A percentile compares a stretch with the other conserved stretches of the same genome.
Conservation (phyloP, 106 monocot genomes). For the Phalaenopsis equestris region DNA sequence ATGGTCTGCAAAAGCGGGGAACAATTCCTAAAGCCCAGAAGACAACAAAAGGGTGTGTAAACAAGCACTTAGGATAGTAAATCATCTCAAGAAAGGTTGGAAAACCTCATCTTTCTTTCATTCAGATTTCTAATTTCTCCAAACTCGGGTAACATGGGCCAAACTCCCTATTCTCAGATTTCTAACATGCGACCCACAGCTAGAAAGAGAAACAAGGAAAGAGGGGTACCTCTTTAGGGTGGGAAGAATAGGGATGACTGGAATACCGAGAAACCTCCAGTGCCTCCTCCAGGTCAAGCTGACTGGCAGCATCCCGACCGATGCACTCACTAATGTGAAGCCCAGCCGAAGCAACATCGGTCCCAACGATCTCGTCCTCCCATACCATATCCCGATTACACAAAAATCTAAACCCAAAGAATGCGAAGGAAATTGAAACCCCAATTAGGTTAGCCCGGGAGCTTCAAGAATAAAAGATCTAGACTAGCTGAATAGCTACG, state of each 20-base stretch:
- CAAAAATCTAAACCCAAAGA: neutral
- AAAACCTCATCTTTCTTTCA: no score
- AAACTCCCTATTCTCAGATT: neutral
- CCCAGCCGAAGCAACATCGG: slow-evolving; percentile 80
- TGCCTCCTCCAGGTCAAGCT: slow-evolving; percentile 78
- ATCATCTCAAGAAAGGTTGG: no score
- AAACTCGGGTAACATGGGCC: no score
- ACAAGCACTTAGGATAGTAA: no score
- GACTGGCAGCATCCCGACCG: slow-evolving; percentile 55
- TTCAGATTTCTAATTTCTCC: no score
- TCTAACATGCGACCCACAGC: neutral
- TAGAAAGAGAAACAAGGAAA: neutral
- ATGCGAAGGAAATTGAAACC: neutral
- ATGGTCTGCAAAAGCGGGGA: no score
- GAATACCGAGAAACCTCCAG: slow-evolving; percentile 83
- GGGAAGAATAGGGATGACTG: slow-evolving; percentile 68
- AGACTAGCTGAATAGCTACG: neutral
- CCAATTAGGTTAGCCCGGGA: neutral
- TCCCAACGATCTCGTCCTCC: slow-evolving; percentile 80
- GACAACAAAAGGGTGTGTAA: no score
- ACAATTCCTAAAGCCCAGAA: no score
- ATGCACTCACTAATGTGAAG: slow-evolving; percentile 82
- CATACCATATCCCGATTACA: slow-evolving; percentile 37
- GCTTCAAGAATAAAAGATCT: neutral
- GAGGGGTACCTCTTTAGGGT: slow-evolving; percentile 38